These are phyloP conservation scores for Diaporthe citriasiana DNA, from an alignment of 2,329 filamentous ascomycete genomes.

Conservation along the genomic window DNA sequence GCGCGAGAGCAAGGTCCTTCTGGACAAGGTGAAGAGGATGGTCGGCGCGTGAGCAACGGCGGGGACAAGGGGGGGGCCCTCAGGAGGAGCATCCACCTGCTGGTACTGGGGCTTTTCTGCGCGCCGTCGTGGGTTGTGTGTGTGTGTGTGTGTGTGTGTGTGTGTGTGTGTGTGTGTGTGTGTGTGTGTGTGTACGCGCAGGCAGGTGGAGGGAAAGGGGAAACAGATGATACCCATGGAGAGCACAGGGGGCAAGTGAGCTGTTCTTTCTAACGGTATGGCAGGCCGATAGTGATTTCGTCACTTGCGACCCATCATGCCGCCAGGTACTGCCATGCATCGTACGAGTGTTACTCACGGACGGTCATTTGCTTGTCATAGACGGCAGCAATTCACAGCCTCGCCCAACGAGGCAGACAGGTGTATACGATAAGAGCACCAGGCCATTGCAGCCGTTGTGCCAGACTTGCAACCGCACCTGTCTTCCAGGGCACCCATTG, in stretches of 20 bases:
- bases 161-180: neutral
- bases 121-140: too few relatives aligned
- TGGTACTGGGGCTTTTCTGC: too few relatives aligned
- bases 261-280: neutral
- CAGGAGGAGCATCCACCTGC: too few relatives aligned
- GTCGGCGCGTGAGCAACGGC: slow-evolving; percentile 55
- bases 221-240: slow-evolving; percentile 2
- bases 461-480: neutral
- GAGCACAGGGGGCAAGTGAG: neutral
- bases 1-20: slow-evolving; percentile 81
- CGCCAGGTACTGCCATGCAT: neutral
- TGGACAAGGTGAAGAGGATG: slow-evolving; percentile 84
- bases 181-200: neutral
- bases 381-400: fast-evolving
- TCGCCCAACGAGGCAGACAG: too few relatives aligned
- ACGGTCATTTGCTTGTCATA: neutral
- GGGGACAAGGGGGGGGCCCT: neutral
- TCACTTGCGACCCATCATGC: neutral
- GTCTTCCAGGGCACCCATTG: neutral
- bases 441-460: neutral
- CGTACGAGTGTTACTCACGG: too few relatives aligned
- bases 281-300: neutral
- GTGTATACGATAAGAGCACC: neutral
- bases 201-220: neutral
- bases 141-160: neutral